phyloP scores from a whole-genome alignment of 306 rosid genomes.

The Gastrolobium bilobum region DNA sequence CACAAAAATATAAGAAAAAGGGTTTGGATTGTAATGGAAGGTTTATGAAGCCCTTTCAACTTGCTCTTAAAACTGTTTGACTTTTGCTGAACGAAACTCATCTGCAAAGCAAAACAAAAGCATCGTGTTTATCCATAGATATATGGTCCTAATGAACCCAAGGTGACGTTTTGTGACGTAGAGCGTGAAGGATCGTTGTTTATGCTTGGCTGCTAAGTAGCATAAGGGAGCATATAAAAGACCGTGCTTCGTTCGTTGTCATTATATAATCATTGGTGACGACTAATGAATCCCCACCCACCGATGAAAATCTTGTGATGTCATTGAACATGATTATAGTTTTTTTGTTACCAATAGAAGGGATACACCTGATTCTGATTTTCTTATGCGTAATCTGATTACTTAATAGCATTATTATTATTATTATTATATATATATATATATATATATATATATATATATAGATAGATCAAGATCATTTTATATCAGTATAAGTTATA shows the following conservation, averaged over 20 bases:
- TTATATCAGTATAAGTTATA: no score
- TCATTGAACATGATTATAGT: background rate
- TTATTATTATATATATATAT: no score
- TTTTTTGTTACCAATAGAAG: background rate
- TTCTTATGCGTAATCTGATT: background rate
- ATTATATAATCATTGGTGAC: background rate
- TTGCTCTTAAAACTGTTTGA: slow-evolving; percentile 46
- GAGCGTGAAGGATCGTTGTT: background rate
- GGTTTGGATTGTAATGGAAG: slow-evolving; percentile 50
- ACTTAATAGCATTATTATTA: background rate
- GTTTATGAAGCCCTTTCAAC: slow-evolving; percentile 17
- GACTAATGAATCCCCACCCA: background rate
- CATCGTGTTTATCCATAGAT: background rate
- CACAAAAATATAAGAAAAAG: background rate
- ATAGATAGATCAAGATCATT: no score
- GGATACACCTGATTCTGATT: background rate
- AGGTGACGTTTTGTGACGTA: slow-evolving; percentile 50
- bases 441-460: no score
- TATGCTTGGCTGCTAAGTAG: slow-evolving; percentile 17
- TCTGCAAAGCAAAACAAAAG: slow-evolving; percentile 50
- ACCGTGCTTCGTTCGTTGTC: slow-evolving; percentile 32
- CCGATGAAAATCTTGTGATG: background rate
- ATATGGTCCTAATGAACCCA: background rate
- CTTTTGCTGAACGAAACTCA: slow-evolving; percentile 48
- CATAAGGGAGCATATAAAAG: background rate